These are phyloP conservation scores for Rhodamnia rubescens DNA, from an alignment of 345 rosid genomes.

Conservation along the genomic window DNA sequence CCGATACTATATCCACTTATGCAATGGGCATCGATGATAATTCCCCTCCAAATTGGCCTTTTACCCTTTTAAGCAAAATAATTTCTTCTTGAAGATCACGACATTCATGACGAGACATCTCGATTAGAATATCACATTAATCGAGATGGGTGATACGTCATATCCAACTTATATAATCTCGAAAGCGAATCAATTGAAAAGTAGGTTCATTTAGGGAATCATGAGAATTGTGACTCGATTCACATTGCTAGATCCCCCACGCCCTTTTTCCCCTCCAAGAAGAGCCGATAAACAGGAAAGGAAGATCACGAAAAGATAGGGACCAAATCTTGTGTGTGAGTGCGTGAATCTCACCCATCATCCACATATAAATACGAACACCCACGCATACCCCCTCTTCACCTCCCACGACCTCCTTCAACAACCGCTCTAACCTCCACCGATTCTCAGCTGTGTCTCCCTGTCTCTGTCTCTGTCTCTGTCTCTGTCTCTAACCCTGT, in stretches of 20 bases:
- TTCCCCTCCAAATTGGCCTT: background rate
- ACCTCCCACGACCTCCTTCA: background rate
- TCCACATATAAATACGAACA: background rate
- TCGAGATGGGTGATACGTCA: background rate
- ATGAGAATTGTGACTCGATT: background rate
- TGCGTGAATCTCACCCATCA: background rate
- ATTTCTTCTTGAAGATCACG: background rate
- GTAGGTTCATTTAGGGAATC: too few relatives aligned
- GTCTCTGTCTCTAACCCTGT: background rate
- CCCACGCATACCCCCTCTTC: background rate
- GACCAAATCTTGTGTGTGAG: background rate
- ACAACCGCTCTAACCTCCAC: background rate
- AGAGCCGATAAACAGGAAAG: background rate
- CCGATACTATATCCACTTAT: background rate
- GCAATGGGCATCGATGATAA: background rate
- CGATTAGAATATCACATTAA: background rate
- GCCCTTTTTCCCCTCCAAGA: background rate
- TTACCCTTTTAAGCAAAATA: background rate
- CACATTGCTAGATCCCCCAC: background rate
- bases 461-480: background rate
- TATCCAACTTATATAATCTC: background rate
- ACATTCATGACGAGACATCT: background rate
- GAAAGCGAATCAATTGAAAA: background rate
- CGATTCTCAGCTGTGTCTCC: background rate
- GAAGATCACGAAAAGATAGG: slow-evolving; percentile 18